Base-by-base conservation (phyloP, 192 early-diverging fungal genomes). In the Kappamyces sp. region DNA sequence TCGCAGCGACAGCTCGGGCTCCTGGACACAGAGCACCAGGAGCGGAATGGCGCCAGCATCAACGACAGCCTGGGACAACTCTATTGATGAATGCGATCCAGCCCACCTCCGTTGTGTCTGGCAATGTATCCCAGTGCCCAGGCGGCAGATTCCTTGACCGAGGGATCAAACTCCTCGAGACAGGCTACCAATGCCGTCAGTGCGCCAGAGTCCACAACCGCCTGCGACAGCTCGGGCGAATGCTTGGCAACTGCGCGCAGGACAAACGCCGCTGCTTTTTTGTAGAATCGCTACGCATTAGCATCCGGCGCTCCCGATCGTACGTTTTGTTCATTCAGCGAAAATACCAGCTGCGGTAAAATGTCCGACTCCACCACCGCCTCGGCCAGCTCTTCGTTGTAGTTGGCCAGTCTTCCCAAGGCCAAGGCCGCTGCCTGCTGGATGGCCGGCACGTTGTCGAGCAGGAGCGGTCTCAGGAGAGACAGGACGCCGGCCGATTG, bases 91-190 rank as follows among this genome's bases (percentile, higher is more conserved):
- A 3, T 36, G 35, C 15, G 0, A 5, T 45, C 30, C 7, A 2
- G 0, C 59, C 32, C 52, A 78, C 78, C 80, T 15, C 65, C 68
- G 54, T 73, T 82, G 48, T 82, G 80, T 47, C 74, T 55, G 11
- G 80, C 77, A 70, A 82, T 77, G 57, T 82, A 82, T 11, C 80
- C 80, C 3, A 82, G 57, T 7, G 80, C 80, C 80, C 80, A 82
- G 0, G 77, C 77, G 3, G 80, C 77, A 8, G 68, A 62, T 46
- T 82, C 80, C 51, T 80, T 82, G 45, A 82, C 80, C 4, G 75
- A 72, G 6, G 80, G 77, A 64, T 82, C 80, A 65, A 82, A 80
- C 64, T 82, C 80, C 64, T 82, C 77, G 35, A 82, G 57, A 57
- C 80, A 82, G 37, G 62, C 64, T 6, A 77, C 71, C 30, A 82